These are phyloP conservation scores for Phytopythium oedochilum DNA, from an alignment of 352 stramenopile genomes.

Conservation along the genomic window DNA sequence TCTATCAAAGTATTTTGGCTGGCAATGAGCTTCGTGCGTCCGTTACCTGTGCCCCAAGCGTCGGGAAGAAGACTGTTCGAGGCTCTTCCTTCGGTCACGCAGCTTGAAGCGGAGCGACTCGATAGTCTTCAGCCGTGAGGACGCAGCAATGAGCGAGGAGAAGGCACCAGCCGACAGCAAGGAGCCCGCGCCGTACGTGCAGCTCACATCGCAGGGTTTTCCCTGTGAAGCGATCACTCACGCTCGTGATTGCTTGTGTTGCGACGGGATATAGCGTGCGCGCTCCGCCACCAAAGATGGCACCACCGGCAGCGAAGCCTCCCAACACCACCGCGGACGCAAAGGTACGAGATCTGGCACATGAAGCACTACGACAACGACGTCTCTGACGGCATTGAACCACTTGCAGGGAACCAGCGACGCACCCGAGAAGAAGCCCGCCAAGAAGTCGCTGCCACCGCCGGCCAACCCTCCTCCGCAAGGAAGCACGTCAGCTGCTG, in stretches of 20 bases:
- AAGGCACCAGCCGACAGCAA: conserved; percentile 28
- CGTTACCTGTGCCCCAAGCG: neutral
- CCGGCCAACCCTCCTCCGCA: conserved; percentile 66
- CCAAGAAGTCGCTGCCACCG: conserved; percentile 67
- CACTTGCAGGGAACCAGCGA: conserved; percentile 8
- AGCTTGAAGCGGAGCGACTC: neutral
- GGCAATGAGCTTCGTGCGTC: neutral
- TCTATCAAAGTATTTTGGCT: neutral
- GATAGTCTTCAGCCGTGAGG: neutral
- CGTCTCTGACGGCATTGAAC: neutral
- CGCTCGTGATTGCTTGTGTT: neutral
- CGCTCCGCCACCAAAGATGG: conserved; percentile 35
- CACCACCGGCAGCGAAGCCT: conserved; percentile 14
- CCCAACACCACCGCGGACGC: conserved; percentile 13
- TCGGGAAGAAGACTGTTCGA: neutral
- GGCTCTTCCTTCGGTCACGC: neutral
- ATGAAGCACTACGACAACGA: neutral
- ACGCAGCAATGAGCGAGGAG: conserved; percentile 23
- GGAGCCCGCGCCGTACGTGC: conserved; percentile 19
- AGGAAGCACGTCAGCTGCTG: conserved; percentile 42
- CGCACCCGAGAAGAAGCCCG: conserved; percentile 20
- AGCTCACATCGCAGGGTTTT: no score
- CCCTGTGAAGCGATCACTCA: no score
- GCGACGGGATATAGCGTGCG: neutral
- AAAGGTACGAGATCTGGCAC: conserved; percentile 13